phyloP scores from a whole-genome alignment of 1,284 basidiomycete species.

The Irpex rosettiformis region DNA sequence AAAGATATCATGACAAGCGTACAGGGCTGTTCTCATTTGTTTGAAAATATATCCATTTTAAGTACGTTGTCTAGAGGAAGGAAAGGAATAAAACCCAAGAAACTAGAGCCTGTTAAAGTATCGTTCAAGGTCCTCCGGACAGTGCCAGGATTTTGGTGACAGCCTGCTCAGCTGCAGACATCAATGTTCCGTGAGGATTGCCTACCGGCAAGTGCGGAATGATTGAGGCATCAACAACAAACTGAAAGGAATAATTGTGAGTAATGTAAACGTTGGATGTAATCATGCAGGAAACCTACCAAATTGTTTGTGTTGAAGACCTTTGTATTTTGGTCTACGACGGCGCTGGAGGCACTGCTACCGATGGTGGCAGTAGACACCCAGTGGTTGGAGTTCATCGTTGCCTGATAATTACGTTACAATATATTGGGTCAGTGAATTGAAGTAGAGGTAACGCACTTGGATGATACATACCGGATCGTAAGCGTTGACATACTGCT shows the following conservation, averaged over 20 bases:
- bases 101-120: no score
- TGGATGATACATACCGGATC: slow-evolving; percentile 32
- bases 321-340: slow-evolving; percentile 57
- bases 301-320: slow-evolving; percentile 58
- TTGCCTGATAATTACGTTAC: slow-evolving; percentile 11
- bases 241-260: slow-evolving; percentile 20
- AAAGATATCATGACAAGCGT: no score
- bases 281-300: slow-evolving; percentile 29
- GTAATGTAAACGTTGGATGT: not conserved
- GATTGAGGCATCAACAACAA: slow-evolving; percentile 38
- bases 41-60: no score
- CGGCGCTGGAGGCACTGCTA: slow-evolving; percentile 32
- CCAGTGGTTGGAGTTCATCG: slow-evolving; percentile 58
- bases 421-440: no score
- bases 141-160: slow-evolving; percentile 50
- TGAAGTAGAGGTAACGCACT: no score
- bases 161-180: slow-evolving; percentile 55
- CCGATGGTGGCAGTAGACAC: slow-evolving; percentile 50
- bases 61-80: no score
- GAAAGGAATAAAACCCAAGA: no score
- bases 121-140: slow-evolving; percentile 42
- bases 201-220: slow-evolving; percentile 45
- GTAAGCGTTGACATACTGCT: slow-evolving; percentile 50
- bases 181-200: slow-evolving; percentile 52
- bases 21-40: no score